Conservation (phyloP, 129 eudicot genomes). For the Helianthus annuus region DNA sequence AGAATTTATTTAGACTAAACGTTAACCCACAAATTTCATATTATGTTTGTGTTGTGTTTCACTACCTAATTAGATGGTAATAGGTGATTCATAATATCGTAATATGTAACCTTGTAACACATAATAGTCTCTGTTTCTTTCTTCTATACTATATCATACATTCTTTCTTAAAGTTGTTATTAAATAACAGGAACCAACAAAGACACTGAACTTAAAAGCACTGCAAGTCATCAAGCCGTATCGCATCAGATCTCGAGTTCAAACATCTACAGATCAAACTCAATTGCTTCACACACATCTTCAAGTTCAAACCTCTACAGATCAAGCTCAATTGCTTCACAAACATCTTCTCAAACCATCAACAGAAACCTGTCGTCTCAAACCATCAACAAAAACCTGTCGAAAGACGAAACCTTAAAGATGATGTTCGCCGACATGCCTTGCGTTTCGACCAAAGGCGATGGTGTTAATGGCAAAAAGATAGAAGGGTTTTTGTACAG, state of each 20-base stretch:
- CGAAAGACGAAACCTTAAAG: conserved; percentile 30
- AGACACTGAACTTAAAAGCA: conserved; percentile 23
- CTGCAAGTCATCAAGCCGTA: conserved; percentile 19
- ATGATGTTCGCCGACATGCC: conserved; percentile 58
- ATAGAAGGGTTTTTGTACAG: conserved; percentile 64
- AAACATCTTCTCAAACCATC: not conserved
- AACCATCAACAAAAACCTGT: not conserved
- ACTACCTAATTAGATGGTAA: no score
- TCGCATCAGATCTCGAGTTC: conserved; percentile 3
- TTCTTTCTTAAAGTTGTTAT: not conserved
- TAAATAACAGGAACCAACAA: conserved; percentile 29
- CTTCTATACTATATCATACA: no score
- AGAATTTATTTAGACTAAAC: no score
- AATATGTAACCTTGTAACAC: no score
- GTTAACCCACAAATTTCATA: no score
- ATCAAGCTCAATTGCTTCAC: conserved; percentile 18
- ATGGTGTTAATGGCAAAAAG: conserved; percentile 48
- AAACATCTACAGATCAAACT: conserved; percentile 13
- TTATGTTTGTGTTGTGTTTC: no score
- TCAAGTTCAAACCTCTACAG: not conserved
- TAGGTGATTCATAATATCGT: no score
- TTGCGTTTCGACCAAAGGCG: conserved; percentile 50
- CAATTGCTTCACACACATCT: not conserved
- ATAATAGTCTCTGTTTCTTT: no score
- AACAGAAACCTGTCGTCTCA: conserved; percentile 12